Evolutionary conservation across 768 basidiomycete genomes (phyloP).

Genomic region (Phaffia australis): DNA sequence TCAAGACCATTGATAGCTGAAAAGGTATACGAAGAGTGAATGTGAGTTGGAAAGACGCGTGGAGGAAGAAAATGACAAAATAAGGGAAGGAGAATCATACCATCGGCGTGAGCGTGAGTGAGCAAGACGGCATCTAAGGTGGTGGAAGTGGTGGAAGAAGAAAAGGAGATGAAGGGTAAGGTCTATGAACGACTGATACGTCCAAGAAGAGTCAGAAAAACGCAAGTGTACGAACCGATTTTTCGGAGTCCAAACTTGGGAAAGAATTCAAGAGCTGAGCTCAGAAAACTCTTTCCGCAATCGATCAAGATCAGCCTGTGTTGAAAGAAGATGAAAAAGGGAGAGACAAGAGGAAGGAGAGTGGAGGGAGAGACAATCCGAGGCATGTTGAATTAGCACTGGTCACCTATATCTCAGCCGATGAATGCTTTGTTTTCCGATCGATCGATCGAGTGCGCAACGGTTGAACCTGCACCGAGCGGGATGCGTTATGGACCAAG

Average conservation of each 20-base stretch:
- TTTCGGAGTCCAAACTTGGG: conserved; percentile 62
- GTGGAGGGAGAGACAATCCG: no score
- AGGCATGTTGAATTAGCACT: no score
- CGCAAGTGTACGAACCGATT: conserved; percentile 38
- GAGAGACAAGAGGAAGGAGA: neutral
- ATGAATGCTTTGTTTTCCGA: neutral
- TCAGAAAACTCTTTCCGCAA: conserved; percentile 33
- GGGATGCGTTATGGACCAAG: neutral
- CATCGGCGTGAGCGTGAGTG: conserved; percentile 81
- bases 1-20: conserved; percentile 77
- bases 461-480: neutral
- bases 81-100: conserved; percentile 33
- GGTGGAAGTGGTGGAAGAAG: no score
- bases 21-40: neutral
- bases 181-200: no score
- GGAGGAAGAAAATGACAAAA: conserved; percentile 9
- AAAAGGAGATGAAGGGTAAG: no score
- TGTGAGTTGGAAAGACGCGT: neutral
- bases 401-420: neutral
- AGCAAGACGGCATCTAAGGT: conserved; percentile 55
- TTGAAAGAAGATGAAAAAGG: neutral
- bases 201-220: no score
- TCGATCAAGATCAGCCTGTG: conserved; percentile 24
- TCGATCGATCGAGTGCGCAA: neutral
- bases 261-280: conserved; percentile 43